Base-by-base conservation (phyloP, 805 yeast genomes). In the Nakazawaea ernobii region DNA sequence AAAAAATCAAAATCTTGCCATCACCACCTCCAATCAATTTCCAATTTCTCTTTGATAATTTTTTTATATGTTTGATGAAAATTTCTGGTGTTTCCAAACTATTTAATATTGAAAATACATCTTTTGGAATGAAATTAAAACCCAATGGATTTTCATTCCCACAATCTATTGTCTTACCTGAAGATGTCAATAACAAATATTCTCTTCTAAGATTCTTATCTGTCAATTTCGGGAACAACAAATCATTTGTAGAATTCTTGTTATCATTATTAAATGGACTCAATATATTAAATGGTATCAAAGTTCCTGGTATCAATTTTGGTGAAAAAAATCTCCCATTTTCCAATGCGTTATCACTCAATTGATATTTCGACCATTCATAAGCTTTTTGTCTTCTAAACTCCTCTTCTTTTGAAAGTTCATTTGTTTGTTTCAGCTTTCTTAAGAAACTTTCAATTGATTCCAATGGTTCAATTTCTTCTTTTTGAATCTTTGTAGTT, bases 21-120 rank as follows among this genome's bases (percentile, higher is more conserved):
- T 62, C 63, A 30, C 77, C 75, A 27, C 78, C 72, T 4, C 81
- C 86, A 32, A 79, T 64, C n/a, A 82, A 66, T 47, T 62, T 68
- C 85, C 84, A 83, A 10, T 69, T 69, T 20, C 61, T 58, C 24
- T 59, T 62, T 46, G 77, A 75, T 38, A 80, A 63, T 49, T 61
- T 68, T 42, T 66, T 68, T 8, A 81, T 61, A 7, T 55, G 49
- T 15, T 64, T 62, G 41, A 69, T 58, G 28, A 67, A 65, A 13
- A 52, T 43, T 24, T 62, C 67, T 38, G 73, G 64, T 10, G 70
- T 68, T 32, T 71, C 68, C 6, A 79, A 58, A 10, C 60, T 62
- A 26, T 63, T 62, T 42, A 75, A 63, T 27, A 74, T 59, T 4
- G 67, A 56, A 36, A 75, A 65, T 46, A 74, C 57, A 49, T 75